Conservation (phyloP, 108 stramenopile species). For the Cyclotella sp. region DNA sequence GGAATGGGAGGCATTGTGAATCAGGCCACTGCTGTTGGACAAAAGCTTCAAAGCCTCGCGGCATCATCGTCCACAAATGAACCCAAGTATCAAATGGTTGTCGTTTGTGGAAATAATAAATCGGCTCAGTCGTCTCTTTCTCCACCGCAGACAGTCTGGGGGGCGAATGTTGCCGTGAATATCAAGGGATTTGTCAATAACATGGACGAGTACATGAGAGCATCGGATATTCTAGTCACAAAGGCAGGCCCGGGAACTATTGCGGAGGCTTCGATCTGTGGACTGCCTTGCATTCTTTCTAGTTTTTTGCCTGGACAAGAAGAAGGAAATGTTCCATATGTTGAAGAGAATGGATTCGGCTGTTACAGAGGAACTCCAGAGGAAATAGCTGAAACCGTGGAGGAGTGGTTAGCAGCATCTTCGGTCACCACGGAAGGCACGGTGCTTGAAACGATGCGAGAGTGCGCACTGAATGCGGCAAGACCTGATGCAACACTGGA, state of each 20-base stretch:
- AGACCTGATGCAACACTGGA: conserved; percentile 85
- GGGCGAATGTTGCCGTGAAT: conserved; percentile 57
- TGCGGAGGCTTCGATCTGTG: conserved; percentile 94
- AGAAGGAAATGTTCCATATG: conserved; percentile 93
- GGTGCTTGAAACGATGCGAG: conserved; percentile 60
- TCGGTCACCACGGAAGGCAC: conserved; percentile 39
- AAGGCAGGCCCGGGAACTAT: conserved; percentile 98
- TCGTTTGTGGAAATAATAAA: conserved; percentile 95
- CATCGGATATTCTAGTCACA: conserved; percentile 85
- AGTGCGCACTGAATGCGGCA: conserved; percentile 75
- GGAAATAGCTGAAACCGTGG: conserved; percentile 87
- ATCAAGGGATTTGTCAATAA: conserved; percentile 93
- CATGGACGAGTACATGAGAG: conserved; percentile 97
- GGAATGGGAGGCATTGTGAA: conserved; percentile 93
- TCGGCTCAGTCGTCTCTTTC: conserved; percentile 59
- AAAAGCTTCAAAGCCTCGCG: conserved; percentile 57
- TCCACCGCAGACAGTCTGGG: conserved; percentile 53
- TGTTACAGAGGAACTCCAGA: conserved; percentile 76
- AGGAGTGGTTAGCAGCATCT: conserved; percentile 73
- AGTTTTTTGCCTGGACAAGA: conserved; percentile 96
- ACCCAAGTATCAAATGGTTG: conserved; percentile 85
- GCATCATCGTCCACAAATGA: conserved; percentile 7
- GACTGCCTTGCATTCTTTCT: conserved; percentile 93
- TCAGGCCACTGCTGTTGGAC: conserved; percentile 77
- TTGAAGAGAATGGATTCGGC: conserved; percentile 91